phyloP scores from a whole-genome alignment of 176 grass and related monocot genomes.

The Oryza officinalis region DNA sequence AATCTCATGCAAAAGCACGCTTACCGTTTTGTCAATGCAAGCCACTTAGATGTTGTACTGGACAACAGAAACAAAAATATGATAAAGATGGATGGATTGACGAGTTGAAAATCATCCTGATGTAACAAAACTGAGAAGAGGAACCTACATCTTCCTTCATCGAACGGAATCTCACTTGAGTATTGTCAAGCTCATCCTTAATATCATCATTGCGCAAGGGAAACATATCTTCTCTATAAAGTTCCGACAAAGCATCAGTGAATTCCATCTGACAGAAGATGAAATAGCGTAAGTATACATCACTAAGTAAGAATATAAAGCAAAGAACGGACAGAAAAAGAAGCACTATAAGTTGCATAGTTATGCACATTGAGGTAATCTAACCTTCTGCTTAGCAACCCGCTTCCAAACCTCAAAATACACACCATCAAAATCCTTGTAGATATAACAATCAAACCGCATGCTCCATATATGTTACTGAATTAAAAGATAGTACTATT shows the following conservation, averaged over 20 bases:
- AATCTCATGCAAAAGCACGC: neutral
- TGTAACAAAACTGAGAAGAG: neutral
- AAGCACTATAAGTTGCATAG: too few species aligned
- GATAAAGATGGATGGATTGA: neutral
- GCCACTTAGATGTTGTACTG: conserved; percentile 5
- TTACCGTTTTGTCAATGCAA: conserved; percentile 21
- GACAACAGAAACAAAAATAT: neutral
- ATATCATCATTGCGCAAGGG: neutral
- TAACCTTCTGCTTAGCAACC: neutral
- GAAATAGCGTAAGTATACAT: neutral
- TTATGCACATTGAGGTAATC: neutral
- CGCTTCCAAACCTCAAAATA: conserved; percentile 37
- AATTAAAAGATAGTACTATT: neutral
- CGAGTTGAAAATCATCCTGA: neutral
- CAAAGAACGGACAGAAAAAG: neutral
- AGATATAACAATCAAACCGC: neutral
- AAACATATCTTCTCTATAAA: neutral
- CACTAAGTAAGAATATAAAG: neutral
- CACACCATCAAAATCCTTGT: neutral
- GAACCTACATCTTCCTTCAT: conserved; percentile 3
- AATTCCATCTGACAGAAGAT: conserved; percentile 5
- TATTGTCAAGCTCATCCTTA: neutral
- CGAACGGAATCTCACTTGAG: neutral
- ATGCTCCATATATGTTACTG: neutral
- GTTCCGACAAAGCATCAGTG: neutral